Base-by-base conservation (phyloP, 495 filamentous ascomycete species). In the Extremus antarcticus region DNA sequence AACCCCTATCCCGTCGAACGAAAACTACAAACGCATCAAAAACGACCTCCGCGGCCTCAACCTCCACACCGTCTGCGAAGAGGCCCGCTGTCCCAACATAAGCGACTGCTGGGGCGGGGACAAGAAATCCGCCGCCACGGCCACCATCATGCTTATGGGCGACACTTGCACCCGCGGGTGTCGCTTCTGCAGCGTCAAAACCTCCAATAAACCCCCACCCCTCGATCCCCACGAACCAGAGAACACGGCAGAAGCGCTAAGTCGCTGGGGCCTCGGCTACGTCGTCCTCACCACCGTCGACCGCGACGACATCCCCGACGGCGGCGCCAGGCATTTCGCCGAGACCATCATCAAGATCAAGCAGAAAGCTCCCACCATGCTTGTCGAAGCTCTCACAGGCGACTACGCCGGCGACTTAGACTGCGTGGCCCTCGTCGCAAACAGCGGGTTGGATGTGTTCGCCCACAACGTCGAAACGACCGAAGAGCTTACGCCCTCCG, bases 91-190 rank as follows among this genome's bases (percentile, higher is more conserved):
- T 68, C 92, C 92, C 41, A 98, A 98, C 68, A 97, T 98, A 50
- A 88, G 84, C 58, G 89, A 95, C 68, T 98, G 92, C 76, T 98
- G 92, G 92, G 92, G 92, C 53, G 92, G 92, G 32, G 77, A 72
- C 62, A 80, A 85, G 69, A 95, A 95, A 72, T 79, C 82, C 47
- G 83, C 88, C 21, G 94, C 94, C 1, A 98, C 92, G 23, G 92
- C 94, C 0, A 98, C 92, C 9, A 97, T 98, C 72, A 97, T 98
- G 94, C 75, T 97, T 7, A 96, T 97, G 91, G 92, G 92, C 58
- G 92, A 98, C 65, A 96, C 92, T 7, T 98, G 92, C 71, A 98
- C 92, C 9, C 83, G 92, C 24, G 92, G 92, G 20, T 98, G 92
- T 70, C 82, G 94, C 41, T 98, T 98, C 77, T 98, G 92, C 76